Evolutionary conservation across 345 rosid genomes (phyloP).

Genomic region (Arabis alpina): DNA sequence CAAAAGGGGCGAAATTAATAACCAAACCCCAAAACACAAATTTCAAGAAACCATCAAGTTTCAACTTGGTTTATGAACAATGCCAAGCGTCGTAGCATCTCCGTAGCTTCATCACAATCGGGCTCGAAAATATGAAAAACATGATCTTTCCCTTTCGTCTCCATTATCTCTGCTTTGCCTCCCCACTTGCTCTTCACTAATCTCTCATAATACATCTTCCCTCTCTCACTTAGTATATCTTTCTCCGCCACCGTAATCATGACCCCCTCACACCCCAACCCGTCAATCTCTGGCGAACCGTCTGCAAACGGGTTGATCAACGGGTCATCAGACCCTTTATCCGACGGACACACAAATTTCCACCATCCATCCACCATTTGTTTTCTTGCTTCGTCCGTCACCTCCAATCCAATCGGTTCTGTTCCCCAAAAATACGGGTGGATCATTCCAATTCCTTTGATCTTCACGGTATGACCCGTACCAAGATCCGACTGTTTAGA

Average conservation of each 20-base stretch:
- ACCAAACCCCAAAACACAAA: too few species aligned
- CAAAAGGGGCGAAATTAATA: too few species aligned
- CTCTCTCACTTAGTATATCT: conserved; percentile 67
- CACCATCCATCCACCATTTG: conserved; percentile 84
- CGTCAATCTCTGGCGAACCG: conserved; percentile 52
- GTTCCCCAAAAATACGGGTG: conserved; percentile 75
- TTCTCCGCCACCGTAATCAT: conserved; percentile 63
- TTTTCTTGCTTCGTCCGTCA: conserved; percentile 47
- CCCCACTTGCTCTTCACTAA: conserved; percentile 59
- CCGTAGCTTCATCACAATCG: conserved; percentile 51
- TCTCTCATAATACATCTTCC: conserved; percentile 56
- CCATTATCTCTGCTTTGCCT: conserved; percentile 59
- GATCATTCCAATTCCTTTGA: conserved; percentile 71
- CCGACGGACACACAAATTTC: conserved; percentile 67
- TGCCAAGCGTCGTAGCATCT: conserved; percentile 53
- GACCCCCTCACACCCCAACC: conserved; percentile 56
- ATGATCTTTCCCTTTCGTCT: conserved; percentile 67
- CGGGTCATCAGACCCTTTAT: conserved; percentile 75
- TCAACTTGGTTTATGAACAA: conserved; percentile 47
- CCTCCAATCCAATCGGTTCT: conserved; percentile 64
- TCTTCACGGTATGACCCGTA: conserved; percentile 25
- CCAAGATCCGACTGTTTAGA: conserved; percentile 30
- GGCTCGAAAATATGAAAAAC: conserved; percentile 72
- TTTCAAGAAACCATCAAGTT: too few species aligned
- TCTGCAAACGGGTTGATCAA: conserved; percentile 71